phyloP scores from a whole-genome alignment of 2,329 filamentous ascomycete species.

The Microthyrium microscopicum region DNA sequence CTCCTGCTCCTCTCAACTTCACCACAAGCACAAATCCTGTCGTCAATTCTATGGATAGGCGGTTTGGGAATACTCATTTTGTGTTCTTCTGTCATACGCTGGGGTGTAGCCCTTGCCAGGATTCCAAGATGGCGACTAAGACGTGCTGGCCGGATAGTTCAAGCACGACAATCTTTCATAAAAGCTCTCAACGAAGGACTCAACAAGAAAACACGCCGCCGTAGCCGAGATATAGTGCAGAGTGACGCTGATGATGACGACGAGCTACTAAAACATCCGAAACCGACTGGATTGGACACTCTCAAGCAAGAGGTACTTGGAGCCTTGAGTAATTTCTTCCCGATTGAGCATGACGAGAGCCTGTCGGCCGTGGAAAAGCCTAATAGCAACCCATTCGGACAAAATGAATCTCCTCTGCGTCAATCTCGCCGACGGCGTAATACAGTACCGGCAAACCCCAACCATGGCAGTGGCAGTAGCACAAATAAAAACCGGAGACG shows the following conservation, averaged over 20 bases:
- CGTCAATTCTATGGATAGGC: constrained; percentile 34
- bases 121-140: constrained; percentile 85
- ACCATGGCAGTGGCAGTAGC: constrained; percentile 12
- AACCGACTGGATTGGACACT: constrained; percentile 14
- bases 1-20: constrained; percentile 61
- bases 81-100: constrained; percentile 59
- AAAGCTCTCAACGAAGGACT: constrained; percentile 16
- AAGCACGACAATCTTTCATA: constrained; percentile 26
- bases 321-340: constrained; percentile 10
- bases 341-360: constrained; percentile 10
- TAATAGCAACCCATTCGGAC: constrained; percentile 7
- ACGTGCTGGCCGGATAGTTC: constrained; percentile 31
- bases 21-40: constrained; percentile 28
- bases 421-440: constrained; percentile 5
- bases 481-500: too few relatives aligned
- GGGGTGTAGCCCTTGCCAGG: constrained; percentile 71
- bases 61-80: constrained; percentile 58
- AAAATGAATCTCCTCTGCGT: constrained; percentile 6
- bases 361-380: constrained; percentile 16
- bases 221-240: constrained; percentile 15
- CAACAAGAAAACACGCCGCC: too few relatives aligned
- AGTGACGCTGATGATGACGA: constrained; percentile 33
- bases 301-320: constrained; percentile 16
- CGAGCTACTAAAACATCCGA: constrained; percentile 8
- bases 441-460: constrained; percentile 6